phyloP scores from a whole-genome alignment of 306 rosid species.

The Neltuma alba region DNA sequence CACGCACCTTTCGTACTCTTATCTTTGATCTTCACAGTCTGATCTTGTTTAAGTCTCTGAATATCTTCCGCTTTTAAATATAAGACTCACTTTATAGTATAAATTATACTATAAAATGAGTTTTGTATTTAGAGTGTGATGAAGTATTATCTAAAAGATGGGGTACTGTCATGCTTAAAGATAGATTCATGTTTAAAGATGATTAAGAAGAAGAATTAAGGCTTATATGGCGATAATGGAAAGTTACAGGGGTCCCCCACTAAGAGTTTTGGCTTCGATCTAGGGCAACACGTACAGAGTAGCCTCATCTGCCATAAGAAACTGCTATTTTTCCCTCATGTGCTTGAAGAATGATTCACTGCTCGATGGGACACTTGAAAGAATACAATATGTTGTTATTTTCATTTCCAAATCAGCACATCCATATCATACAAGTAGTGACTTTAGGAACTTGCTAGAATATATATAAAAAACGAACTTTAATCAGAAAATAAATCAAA shows the following conservation, averaged over 20 bases:
- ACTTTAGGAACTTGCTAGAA: neutral
- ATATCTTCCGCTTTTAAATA: too few species aligned
- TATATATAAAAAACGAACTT: neutral
- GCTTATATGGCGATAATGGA: neutral
- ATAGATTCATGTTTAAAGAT: too few species aligned
- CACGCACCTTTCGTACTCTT: neutral
- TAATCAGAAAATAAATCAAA: neutral
- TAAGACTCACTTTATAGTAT: too few species aligned
- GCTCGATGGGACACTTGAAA: conserved; percentile 3
- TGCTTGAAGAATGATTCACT: conserved; percentile 32
- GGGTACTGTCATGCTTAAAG: too few species aligned
- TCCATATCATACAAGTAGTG: neutral
- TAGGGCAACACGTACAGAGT: neutral
- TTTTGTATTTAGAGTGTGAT: too few species aligned
- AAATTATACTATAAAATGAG: too few species aligned
- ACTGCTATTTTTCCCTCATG: conserved; percentile 11
- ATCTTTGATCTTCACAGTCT: too few species aligned
- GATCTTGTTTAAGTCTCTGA: too few species aligned
- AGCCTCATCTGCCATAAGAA: conserved; percentile 22
- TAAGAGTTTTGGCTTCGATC: neutral
- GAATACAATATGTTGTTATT: neutral
- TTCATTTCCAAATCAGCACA: neutral
- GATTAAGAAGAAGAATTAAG: too few species aligned
- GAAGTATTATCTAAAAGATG: too few species aligned
- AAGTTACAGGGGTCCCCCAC: conserved; percentile 27